phyloP scores from a whole-genome alignment of 176 grass and related monocot genomes.

The Rhipidocladum racemiflorum region DNA sequence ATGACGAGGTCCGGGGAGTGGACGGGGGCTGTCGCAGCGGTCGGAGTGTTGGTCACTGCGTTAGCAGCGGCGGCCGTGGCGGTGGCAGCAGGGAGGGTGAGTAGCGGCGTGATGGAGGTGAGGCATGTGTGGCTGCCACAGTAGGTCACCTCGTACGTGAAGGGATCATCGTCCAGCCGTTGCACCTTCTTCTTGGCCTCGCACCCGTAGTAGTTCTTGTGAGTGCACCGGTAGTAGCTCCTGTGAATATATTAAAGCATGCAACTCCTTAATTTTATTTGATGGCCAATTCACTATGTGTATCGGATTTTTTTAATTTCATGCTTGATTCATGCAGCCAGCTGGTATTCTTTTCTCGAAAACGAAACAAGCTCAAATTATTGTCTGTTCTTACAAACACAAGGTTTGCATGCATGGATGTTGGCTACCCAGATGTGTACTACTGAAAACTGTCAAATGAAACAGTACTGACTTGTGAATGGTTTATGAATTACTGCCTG shows the following conservation, averaged over 20 bases:
- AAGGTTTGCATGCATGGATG: neutral
- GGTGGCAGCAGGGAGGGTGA: constrained; percentile 30
- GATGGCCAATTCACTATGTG: neutral
- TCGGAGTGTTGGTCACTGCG: neutral
- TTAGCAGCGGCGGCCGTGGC: neutral
- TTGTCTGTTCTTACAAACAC: neutral
- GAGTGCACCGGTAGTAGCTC: constrained; percentile 89
- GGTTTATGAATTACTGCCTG: neutral
- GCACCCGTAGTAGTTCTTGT: constrained; percentile 91
- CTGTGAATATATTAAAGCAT: constrained; percentile 27
- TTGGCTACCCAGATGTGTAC: neutral
- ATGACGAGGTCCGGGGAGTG: constrained; percentile 6
- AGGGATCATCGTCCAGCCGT: constrained; percentile 68
- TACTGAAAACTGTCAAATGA: neutral
- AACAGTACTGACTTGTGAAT: neutral
- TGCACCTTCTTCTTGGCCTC: constrained; percentile 90
- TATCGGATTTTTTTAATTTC: too few species aligned
- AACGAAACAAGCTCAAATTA: neutral
- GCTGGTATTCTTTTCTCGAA: neutral
- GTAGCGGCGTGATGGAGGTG: constrained; percentile 65
- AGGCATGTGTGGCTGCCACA: constrained; percentile 74
- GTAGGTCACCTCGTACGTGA: constrained; percentile 73
- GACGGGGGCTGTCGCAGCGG: neutral
- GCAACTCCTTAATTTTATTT: neutral
- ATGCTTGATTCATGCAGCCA: neutral